phyloP scores from a whole-genome alignment of 2,329 filamentous ascomycete species.

The Grosmannia clavigera region DNA sequence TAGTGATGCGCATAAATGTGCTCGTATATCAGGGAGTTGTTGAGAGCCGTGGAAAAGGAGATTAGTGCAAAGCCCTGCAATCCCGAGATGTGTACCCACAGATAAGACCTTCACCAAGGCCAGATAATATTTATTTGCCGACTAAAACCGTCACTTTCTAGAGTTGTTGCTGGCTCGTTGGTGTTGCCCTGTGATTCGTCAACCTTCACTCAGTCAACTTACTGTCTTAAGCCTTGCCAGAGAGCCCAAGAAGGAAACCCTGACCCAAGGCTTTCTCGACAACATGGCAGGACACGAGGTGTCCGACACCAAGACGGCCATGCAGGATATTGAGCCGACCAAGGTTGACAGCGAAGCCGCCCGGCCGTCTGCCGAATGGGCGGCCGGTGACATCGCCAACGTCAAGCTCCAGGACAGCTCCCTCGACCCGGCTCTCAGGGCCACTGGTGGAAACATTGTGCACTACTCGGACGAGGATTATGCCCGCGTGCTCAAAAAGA shows the following conservation, averaged over 20 bases:
- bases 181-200: not conserved
- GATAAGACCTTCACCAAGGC: not conserved
- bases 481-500: constrained; percentile 43
- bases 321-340: not conserved
- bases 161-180: not conserved
- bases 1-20: not conserved
- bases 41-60: not conserved
- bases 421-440: not conserved
- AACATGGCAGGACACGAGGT: not conserved
- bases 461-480: constrained; percentile 14
- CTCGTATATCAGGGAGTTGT: not conserved
- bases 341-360: not conserved
- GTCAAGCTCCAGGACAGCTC: not conserved
- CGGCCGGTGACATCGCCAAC: not conserved
- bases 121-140: not conserved
- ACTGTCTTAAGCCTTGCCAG: not conserved
- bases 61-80: not conserved
- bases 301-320: too few species aligned
- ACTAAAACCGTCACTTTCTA: not conserved
- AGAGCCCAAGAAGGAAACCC: not conserved
- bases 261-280: not conserved
- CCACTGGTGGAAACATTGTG: constrained; percentile 7
- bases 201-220: not conserved
- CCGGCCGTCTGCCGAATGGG: not conserved
- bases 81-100: not conserved